phyloP scores from a whole-genome alignment of 805 yeast species.

The Komagataella mondaviorum region DNA sequence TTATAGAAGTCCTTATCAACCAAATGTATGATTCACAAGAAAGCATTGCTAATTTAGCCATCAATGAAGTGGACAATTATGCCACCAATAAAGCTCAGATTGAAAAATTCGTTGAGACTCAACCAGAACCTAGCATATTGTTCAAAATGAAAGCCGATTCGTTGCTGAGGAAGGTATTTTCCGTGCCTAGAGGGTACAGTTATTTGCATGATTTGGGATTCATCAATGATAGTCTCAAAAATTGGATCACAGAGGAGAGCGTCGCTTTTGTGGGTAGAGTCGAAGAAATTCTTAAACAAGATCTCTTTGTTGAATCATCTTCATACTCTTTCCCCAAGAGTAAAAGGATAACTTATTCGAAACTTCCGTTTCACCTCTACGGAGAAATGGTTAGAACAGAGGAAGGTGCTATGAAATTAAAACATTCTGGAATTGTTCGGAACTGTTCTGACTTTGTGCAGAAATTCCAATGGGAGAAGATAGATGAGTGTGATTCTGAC shows the following conservation, averaged over 20 bases:
- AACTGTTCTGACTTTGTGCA: neutral
- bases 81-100: neutral
- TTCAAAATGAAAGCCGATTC: constrained; percentile 19
- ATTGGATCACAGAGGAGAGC: neutral
- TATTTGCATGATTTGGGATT: constrained; percentile 46
- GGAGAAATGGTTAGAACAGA: constrained; percentile 69
- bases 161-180: constrained; percentile 48
- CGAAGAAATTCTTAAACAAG: constrained; percentile 1
- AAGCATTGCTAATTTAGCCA: constrained; percentile 42
- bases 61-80: constrained; percentile 36
- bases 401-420: constrained; percentile 36
- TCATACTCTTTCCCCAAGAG: neutral
- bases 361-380: constrained; percentile 57
- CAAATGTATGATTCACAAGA: constrained; percentile 58
- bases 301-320: neutral
- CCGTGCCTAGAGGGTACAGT: constrained; percentile 56
- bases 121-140: neutral
- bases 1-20: constrained; percentile 40
- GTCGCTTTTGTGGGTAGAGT: neutral
- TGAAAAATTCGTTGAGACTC: neutral
- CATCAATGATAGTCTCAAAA: constrained; percentile 43
- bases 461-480: constrained; percentile 18
- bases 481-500: constrained; percentile 14
- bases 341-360: neutral
- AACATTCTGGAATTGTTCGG: neutral